Evolutionary conservation across 2,329 filamentous ascomycete species (phyloP), one percentile per base, ranked within the genome.

Genomic region (Tympanopsis confertula): DNA sequence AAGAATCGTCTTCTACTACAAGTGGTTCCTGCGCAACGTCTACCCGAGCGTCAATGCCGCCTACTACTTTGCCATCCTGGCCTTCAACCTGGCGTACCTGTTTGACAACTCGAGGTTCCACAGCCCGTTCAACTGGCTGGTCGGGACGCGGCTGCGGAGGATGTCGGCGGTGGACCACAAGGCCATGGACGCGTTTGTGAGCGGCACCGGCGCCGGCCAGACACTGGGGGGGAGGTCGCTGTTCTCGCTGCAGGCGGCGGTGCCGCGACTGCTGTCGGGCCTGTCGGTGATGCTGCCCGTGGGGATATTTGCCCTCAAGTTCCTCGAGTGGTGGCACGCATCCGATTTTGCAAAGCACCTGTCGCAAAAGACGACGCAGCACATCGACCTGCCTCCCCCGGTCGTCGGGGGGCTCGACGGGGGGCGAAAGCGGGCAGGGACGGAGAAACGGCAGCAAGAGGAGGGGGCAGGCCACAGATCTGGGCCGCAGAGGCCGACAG

Each of bases 191-290:
- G n/a, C 7, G 22, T 10, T n/a, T 10, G 7, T 26, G 19, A 69
- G 74, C 37, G 22, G 22, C 7, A 26, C 7, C 22, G 7, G n/a
- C 7, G 22, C 22, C 22, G n/a, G n/a, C n/a, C n/a, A n/a, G n/a
- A n/a, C n/a, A n/a, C n/a, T 7, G 22, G n/a, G n/a, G 22, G 7
- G 22, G 22, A 10, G 22, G 7, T n/a, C n/a, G n/a, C n/a, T n/a
- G 22, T n/a, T n/a, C 22, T 10, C 7, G 22, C 7, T 26, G 7
- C n/a, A n/a, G 22, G 7, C 22, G 7, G 7, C 22, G 7, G 22
- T 7, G 22, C 22, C 22, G 7, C 7, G 7, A 10, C 7, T 10
- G 22, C 22, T 26, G 7, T 7, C 22, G n/a, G 7, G 7, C 22
- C 22, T 26, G n/a, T n/a, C 7, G 7, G 7, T 10, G 7, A 10